phyloP scores from a whole-genome alignment of 345 rosid species.

The Brassica carinata region DNA sequence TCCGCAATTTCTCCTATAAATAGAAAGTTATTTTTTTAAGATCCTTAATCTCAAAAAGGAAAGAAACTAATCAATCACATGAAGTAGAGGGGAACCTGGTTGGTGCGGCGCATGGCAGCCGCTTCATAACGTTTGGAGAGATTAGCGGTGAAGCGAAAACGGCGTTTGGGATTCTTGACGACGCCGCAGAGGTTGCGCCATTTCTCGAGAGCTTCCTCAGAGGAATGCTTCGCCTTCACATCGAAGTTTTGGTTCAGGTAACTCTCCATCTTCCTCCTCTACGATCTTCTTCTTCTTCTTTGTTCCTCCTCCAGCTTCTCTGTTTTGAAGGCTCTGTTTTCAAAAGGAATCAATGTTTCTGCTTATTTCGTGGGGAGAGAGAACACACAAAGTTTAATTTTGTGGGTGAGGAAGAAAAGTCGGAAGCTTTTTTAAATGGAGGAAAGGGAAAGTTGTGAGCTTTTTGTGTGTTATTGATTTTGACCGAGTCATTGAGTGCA shows the following conservation, averaged over 20 bases:
- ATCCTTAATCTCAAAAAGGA: constrained; percentile 52
- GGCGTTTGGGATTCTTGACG: constrained; percentile 85
- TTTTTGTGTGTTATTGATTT: constrained; percentile 18
- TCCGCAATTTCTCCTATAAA: constrained; percentile 77
- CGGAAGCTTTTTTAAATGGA: constrained; percentile 37
- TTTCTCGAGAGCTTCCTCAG: constrained; percentile 63
- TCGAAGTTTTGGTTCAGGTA: constrained; percentile 66
- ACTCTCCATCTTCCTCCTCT: constrained; percentile 54
- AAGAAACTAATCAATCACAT: background rate
- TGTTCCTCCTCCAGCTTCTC: constrained; percentile 13
- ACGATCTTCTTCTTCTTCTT: background rate
- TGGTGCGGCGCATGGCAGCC: constrained; percentile 83
- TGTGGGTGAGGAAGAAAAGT: constrained; percentile 31
- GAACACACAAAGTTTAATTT: background rate
- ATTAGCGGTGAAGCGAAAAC: constrained; percentile 88
- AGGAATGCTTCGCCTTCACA: constrained; percentile 66
- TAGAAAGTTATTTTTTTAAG: constrained; percentile 29
- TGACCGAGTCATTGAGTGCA: constrained; percentile 36
- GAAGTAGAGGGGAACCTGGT: constrained; percentile 50
- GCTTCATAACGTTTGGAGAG: constrained; percentile 87
- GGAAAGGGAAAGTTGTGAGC: constrained; percentile 24
- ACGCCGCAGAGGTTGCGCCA: constrained; percentile 74
- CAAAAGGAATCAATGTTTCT: background rate
- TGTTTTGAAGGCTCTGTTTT: background rate
- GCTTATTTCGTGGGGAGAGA: constrained; percentile 17